These are phyloP conservation scores for Xylaria hypoxylon DNA, from an alignment of 2,329 filamentous ascomycete genomes.

Conservation along the genomic window DNA sequence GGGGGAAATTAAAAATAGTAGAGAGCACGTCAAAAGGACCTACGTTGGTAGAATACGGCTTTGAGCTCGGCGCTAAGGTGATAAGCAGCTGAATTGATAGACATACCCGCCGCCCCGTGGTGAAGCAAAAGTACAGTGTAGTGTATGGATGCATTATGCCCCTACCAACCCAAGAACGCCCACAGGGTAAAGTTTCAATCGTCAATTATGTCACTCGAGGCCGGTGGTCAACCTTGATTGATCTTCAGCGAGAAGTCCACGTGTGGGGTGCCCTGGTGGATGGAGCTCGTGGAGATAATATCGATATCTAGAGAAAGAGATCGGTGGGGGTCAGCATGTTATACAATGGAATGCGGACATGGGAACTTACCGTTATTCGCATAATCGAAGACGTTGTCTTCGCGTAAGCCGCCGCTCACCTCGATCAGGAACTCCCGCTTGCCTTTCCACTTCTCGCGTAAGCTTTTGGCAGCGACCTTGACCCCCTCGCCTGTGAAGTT, in stretches of 20 bases:
- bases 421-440: slow-evolving; percentile 83
- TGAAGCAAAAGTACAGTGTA: slow-evolving; percentile 6
- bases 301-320: slow-evolving; percentile 75
- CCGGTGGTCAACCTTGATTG: slow-evolving; percentile 52
- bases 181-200: no score
- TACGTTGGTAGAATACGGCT: not conserved
- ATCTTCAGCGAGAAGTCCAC: slow-evolving; percentile 98
- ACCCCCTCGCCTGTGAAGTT: slow-evolving; percentile 89
- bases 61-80: not conserved
- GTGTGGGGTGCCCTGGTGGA: slow-evolving; percentile 94
- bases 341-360: slow-evolving; percentile 28
- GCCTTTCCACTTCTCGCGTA: slow-evolving; percentile 85
- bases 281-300: slow-evolving; percentile 94
- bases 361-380: slow-evolving; percentile 74
- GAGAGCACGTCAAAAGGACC: not conserved
- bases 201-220: slow-evolving; percentile 7
- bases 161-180: not conserved
- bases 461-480: slow-evolving; percentile 74
- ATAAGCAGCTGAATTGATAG: not conserved
- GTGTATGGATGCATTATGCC: not conserved
- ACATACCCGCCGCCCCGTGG: not conserved
- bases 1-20: not conserved
- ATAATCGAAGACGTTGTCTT: slow-evolving; percentile 85
- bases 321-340: slow-evolving; percentile 7
- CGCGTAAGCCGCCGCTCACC: slow-evolving; percentile 89